Conservation (phyloP, 768 basidiomycete species). For the Kwoniella dejecticola region DNA sequence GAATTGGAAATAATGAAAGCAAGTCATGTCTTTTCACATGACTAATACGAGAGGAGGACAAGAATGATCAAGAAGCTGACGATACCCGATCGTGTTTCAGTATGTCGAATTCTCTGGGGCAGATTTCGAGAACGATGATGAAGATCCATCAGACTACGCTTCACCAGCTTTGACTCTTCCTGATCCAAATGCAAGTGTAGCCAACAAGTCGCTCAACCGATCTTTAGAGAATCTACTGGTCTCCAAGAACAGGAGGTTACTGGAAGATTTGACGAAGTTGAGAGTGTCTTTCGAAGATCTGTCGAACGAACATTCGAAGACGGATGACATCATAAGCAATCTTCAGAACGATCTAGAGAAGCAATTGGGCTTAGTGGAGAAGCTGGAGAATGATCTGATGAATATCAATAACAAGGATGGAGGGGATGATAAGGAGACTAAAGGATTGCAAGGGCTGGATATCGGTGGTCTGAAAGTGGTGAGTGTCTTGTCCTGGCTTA, state of each 20-base stretch:
- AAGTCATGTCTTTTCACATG: conserved; percentile 20
- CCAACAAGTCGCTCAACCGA: conserved; percentile 71
- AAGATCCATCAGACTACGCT: conserved; percentile 22
- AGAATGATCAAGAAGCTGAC: too few relatives aligned
- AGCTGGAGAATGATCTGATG: conserved; percentile 85
- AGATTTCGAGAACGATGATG: conserved; percentile 70
- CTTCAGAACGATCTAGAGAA: conserved; percentile 71
- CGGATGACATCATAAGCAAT: conserved; percentile 64
- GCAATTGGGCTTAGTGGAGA: conserved; percentile 79
- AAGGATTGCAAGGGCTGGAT: conserved; percentile 70
- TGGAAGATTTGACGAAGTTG: conserved; percentile 90
- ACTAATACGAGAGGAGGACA: background rate
- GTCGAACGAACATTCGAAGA: conserved; percentile 66
- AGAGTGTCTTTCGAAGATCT: conserved; percentile 82
- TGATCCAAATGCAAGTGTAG: conserved; percentile 84
- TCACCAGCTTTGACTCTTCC: conserved; percentile 65
- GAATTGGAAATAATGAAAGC: conserved; percentile 99
- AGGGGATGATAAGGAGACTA: conserved; percentile 20
- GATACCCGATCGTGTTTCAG: conserved; percentile 57
- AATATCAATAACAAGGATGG: conserved; percentile 65
- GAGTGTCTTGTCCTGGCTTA: too few relatives aligned
- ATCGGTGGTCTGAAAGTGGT: conserved; percentile 59
- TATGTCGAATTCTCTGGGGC: conserved; percentile 94
- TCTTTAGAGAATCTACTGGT: conserved; percentile 89
- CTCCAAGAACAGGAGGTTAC: conserved; percentile 86